Evolutionary conservation across 345 rosid species (phyloP).

Genomic region (Lumnitzera littorea): DNA sequence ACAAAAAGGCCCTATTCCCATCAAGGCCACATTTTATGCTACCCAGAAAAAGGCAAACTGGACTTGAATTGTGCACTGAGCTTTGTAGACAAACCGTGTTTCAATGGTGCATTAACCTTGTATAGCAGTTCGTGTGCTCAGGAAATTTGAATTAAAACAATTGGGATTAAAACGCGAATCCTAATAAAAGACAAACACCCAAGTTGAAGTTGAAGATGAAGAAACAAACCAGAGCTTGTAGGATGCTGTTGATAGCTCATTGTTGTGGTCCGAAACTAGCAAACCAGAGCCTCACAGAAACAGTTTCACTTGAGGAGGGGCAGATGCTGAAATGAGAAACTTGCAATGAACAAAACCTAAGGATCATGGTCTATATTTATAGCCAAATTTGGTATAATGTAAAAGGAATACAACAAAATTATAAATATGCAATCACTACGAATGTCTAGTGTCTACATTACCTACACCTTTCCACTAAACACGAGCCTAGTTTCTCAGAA

Average conservation of each 20-base stretch:
- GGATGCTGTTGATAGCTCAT: slow-evolving; percentile 19
- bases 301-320: not conserved
- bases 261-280: not conserved
- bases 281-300: slow-evolving; percentile 3
- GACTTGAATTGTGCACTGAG: not conserved
- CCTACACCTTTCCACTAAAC: slow-evolving; percentile 1
- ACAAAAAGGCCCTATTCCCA: not conserved
- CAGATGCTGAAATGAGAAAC: not conserved
- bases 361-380: slow-evolving; percentile 10
- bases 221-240: slow-evolving; percentile 19
- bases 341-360: slow-evolving; percentile 15
- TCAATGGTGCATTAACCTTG: no score
- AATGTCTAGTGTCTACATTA: slow-evolving; percentile 6
- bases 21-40: not conserved
- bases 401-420: slow-evolving; percentile 10
- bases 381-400: slow-evolving; percentile 8
- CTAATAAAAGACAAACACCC: not conserved
- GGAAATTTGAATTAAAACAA: no score
- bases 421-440: slow-evolving; percentile 32
- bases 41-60: not conserved
- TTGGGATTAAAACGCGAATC: not conserved
- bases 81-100: not conserved
- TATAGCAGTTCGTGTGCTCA: no score
- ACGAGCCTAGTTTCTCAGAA: slow-evolving; percentile 5
- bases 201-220: not conserved